Base-by-base conservation (phyloP, 2,329 filamentous ascomycete species). In the Juglanconis oblonga region DNA sequence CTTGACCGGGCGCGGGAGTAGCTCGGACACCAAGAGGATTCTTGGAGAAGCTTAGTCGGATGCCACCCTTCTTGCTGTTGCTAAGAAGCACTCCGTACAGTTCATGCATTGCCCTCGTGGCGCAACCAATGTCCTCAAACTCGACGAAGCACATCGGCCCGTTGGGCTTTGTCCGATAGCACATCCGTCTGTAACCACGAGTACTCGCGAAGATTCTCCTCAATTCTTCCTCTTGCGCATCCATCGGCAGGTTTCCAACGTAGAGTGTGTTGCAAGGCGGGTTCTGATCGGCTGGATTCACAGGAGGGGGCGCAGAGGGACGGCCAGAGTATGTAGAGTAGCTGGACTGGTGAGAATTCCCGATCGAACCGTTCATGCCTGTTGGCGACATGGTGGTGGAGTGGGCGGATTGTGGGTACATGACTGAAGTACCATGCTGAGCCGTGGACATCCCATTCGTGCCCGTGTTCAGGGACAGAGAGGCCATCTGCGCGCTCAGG, bases 121-220 rank as follows among this genome's bases (percentile, higher is more conserved):
- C 94, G 69, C 92, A 94, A 1, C 91, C 90, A 10, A 96, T 83
- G 68, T 97, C 93, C 69, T 98, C 94, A 67, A 98, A 99, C 74
- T 99, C 95, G 42, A 99, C 95, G 73, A 98, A 98, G 72, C 95
- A 98, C 93, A 98, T 98, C 2, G 94, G 94, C 0, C 94, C 94
- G 67, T 97, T 97, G 66, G 91, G 86, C 78, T 98, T 98, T 57
- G 92, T 96, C 38, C 94, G 86, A 80, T 97, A 97, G 71, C 92
- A 97, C 7, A 99, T 86, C 33, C 95, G 85, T 77, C 96, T 98
- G 79, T 97, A 99, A 3, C 95, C 95, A 52, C 93, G 88, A 73
- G 96, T 91, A 75, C 93, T 94, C 32, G 89, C 92, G 71, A 99
- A 99, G 70, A 97, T 84, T 29, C 89, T 86, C 76, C 98, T 98